Conservation (phyloP, 345 rosid genomes). For the Bruguiera sexangula region DNA sequence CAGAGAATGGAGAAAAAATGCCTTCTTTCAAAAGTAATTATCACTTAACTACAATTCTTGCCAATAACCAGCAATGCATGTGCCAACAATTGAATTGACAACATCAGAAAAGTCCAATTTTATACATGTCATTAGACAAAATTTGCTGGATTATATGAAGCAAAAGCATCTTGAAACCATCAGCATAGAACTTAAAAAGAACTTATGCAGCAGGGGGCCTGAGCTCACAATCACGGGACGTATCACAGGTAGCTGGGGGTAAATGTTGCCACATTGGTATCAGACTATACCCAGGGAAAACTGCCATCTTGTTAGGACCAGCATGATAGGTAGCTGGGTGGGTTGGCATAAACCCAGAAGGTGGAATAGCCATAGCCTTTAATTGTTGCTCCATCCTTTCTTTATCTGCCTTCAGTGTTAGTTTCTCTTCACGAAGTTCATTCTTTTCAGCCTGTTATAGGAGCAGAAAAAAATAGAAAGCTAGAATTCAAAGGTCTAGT, state of each 20-base stretch:
- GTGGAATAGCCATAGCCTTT: conserved; percentile 20
- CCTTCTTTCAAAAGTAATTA: conserved; percentile 5
- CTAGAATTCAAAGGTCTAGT: background rate
- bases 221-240: conserved; percentile 28
- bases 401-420: conserved; percentile 27
- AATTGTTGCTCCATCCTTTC: conserved; percentile 32
- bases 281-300: conserved; percentile 27
- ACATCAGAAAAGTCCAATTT: conserved; percentile 8
- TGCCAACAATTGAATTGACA: conserved; percentile 17
- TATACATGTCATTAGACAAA: conserved; percentile 27
- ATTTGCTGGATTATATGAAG: conserved; percentile 6
- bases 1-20: background rate
- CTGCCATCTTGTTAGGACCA: conserved; percentile 25
- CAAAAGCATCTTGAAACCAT: conserved; percentile 20
- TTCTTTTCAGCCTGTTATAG: conserved; percentile 28
- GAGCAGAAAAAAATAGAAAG: background rate
- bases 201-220: conserved; percentile 34
- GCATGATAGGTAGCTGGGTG: conserved; percentile 33
- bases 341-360: conserved; percentile 24
- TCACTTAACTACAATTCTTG: conserved; percentile 3
- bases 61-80: conserved; percentile 9
- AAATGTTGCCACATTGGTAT: conserved; percentile 34
- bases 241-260: conserved; percentile 21
- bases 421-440: conserved; percentile 37
- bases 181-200: background rate